Conservation (phyloP, 2,329 filamentous ascomycete genomes). For the Neonectria punicea region DNA sequence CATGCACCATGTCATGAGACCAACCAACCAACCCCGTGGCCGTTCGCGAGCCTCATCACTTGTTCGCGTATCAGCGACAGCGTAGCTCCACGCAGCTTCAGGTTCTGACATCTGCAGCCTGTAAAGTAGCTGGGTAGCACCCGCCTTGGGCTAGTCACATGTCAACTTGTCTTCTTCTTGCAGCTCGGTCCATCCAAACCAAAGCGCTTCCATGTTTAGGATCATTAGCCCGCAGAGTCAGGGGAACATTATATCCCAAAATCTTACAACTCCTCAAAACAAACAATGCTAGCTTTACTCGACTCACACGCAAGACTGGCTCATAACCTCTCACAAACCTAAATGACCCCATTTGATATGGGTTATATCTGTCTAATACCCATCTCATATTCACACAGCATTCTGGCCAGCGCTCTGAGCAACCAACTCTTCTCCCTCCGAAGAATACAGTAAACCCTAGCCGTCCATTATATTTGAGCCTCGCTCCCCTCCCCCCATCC, state of each 20-base stretch:
- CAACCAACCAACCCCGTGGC: constrained; percentile 3
- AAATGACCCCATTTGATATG: not conserved
- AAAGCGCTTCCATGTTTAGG: not conserved
- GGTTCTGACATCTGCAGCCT: not conserved
- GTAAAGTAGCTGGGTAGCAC: not conserved
- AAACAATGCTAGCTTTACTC: not conserved
- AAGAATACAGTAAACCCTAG: not conserved
- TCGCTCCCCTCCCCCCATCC: not conserved
- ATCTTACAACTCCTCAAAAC: not conserved
- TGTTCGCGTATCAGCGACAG: not conserved
- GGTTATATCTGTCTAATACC: not conserved
- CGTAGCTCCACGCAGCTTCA: not conserved
- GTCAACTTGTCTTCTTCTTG: not conserved
- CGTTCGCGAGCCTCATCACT: not conserved
- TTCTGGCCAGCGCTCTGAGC: too few relatives aligned
- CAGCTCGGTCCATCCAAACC: not conserved
- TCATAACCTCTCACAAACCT: not conserved
- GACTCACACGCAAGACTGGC: not conserved
- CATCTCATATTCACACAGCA: not conserved
- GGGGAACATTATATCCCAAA: not conserved
- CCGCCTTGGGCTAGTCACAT: not conserved
- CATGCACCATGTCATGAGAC: constrained; percentile 9
- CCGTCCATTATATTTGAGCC: not conserved
- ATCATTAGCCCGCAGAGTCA: not conserved
- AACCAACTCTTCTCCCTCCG: too few relatives aligned